These are phyloP conservation scores for Oryza rufipogon DNA, from an alignment of 176 grass and related monocot genomes.

Conservation along the genomic window DNA sequence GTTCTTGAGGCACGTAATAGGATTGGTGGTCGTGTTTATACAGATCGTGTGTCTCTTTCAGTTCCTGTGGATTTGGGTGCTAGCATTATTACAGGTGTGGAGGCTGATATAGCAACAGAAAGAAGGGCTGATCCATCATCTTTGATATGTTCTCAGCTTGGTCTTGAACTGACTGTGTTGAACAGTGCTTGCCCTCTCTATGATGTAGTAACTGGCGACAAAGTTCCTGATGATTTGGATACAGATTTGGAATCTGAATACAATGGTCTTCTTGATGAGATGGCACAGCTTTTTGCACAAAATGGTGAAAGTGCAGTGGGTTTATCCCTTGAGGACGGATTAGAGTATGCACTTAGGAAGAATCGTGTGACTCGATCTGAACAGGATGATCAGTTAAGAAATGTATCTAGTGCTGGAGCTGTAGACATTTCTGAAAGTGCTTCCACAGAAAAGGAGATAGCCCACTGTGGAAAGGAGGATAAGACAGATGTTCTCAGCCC, in stretches of 20 bases:
- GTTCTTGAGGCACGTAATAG: constrained; percentile 95
- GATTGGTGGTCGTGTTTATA: constrained; percentile 91
- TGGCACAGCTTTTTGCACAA: constrained; percentile 85
- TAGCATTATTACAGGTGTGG: constrained; percentile 97
- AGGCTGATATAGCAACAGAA: constrained; percentile 96
- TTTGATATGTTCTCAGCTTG: constrained; percentile 91
- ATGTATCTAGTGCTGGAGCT: constrained; percentile 43
- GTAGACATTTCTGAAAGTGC: constrained; percentile 39
- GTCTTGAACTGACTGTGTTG: constrained; percentile 88
- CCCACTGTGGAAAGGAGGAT: constrained; percentile 42
- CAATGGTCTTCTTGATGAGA: constrained; percentile 94
- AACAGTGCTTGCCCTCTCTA: constrained; percentile 98
- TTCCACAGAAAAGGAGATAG: constrained; percentile 52
- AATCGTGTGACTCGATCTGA: constrained; percentile 53
- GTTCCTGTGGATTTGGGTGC: constrained; percentile 99
- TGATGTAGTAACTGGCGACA: constrained; percentile 81
- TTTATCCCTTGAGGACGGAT: constrained; percentile 88
- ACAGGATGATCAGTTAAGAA: constrained; percentile 52
- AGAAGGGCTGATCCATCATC: constrained; percentile 92
- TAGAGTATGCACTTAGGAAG: constrained; percentile 90
- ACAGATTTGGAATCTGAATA: constrained; percentile 79
- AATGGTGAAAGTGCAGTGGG: constrained; percentile 83
- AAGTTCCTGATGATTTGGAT: constrained; percentile 88
- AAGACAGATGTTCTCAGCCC: constrained; percentile 69
- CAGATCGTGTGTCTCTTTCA: constrained; percentile 85